Base-by-base conservation (phyloP, 257 asterid genomes). In the Nyctanthes arbortristis region DNA sequence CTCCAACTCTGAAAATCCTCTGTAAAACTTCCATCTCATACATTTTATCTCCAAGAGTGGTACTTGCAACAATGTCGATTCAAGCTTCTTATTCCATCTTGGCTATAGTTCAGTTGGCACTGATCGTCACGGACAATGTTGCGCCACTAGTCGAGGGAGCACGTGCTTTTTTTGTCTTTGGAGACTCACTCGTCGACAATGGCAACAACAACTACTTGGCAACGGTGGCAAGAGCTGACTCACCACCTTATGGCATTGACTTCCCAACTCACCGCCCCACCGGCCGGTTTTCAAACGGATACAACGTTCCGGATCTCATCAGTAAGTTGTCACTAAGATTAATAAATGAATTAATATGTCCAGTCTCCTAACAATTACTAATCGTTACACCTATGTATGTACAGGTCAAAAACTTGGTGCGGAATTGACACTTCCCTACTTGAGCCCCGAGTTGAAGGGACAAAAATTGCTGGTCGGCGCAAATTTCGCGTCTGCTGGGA, bases 401-500 rank as follows among this genome's bases (percentile, higher is more conserved):
- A 58, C 49, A 88, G 97, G 97, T 54, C 81, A 87, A 73, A 71
- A 69, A 20, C 84, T 91, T n/a, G 95, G 96, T 7, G 84, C 89
- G 3, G 95, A 91, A 61, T 54, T 91, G 29, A 87, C 95, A 14
- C 25, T 91, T 72, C 54, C 97, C 0, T 91, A 91, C 73, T 79
- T 91, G 69, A 67, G 47, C 68, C 97, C 96, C 0, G 77, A 67
- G 61, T 82, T 89, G 7, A 77, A 9, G 20, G 97, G 97, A n/a
- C 25, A 80, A 22, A 85, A 79, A 56, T 78, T 91, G 12, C 70
- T 91, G 30, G 90, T 89, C 28, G 97, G 97, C 47, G 96, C 97
- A 22, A 91, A 91, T 69, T 89, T 91, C 14, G 97, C 96, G 16
- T 91, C 97, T 0, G 97, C 97, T 1, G 96, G 96, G 55, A 76